Evolutionary conservation across 2,329 filamentous ascomycete species (phyloP).

Genomic region (Aspergillus latus): DNA sequence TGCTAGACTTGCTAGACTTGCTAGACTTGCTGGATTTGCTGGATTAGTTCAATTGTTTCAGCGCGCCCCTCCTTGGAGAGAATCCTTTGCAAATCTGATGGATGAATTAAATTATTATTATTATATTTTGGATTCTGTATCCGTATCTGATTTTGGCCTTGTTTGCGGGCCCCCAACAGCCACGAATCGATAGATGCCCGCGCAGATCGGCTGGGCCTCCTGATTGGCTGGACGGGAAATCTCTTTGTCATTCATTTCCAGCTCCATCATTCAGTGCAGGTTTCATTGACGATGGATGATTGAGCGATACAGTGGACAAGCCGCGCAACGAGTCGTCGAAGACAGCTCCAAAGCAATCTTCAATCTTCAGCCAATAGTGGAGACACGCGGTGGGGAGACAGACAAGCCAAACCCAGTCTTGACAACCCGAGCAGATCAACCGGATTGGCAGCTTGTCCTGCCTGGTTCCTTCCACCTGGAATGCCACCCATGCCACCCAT

Average conservation of each 20-base stretch:
- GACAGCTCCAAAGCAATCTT: not conserved
- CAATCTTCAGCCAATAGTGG: not conserved
- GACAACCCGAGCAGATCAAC: not conserved
- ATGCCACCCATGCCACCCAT: not conserved
- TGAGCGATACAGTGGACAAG: no score
- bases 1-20: no score
- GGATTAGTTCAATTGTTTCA: not conserved
- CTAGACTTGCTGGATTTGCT: no score
- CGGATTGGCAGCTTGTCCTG: conserved; percentile 12
- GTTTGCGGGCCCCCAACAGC: not conserved
- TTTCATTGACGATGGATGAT: no score
- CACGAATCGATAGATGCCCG: not conserved
- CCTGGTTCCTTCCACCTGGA: no score
- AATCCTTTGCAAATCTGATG: not conserved
- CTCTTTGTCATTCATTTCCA: no score
- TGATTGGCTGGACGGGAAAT: no score
- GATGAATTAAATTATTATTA: not conserved
- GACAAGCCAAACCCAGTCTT: conserved; percentile 16
- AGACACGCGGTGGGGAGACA: conserved; percentile 15
- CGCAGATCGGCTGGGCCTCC: not conserved
- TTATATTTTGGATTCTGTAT: not conserved
- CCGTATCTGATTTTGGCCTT: no score
- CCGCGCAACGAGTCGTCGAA: not conserved
- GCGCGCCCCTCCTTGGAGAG: not conserved
- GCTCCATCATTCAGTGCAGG: no score